These are phyloP conservation scores for Fraxinus paxiana DNA, from an alignment of 305 asterid species.

Conservation along the genomic window DNA sequence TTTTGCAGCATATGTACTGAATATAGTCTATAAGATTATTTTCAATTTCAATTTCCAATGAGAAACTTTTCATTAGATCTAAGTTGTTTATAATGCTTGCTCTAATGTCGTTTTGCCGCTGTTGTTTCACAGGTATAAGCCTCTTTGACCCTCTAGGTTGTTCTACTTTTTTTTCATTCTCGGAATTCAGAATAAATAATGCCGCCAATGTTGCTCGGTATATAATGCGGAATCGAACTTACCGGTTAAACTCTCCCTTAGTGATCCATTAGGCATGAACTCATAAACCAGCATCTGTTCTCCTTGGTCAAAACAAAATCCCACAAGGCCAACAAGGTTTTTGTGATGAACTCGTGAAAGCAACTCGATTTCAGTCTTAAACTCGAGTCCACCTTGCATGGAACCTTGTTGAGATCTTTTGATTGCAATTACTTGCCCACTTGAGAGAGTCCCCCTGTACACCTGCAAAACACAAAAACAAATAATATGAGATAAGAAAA, in stretches of 20 bases:
- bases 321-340: slow-evolving; percentile 81
- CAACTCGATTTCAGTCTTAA: slow-evolving; percentile 91
- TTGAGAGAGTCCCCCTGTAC: slow-evolving; percentile 64
- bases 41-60: neutral
- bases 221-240: neutral
- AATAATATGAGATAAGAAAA: neutral
- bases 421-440: slow-evolving; percentile 73
- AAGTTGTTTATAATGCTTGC: neutral
- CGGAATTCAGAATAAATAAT: neutral
- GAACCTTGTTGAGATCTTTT: slow-evolving; percentile 82
- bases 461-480: slow-evolving; percentile 44
- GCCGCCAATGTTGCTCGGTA: neutral
- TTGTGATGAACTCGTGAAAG: slow-evolving; percentile 97
- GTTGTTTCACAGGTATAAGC: neutral
- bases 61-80: neutral
- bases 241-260: slow-evolving; percentile 76
- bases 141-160: neutral
- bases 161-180: neutral
- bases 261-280: slow-evolving; percentile 77
- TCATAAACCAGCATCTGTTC: slow-evolving; percentile 91
- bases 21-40: neutral
- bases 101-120: neutral
- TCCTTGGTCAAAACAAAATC: slow-evolving; percentile 91
- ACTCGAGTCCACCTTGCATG: slow-evolving; percentile 82
- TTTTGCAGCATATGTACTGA: neutral